Conservation (phyloP, 2,329 filamentous ascomycete species). For the Penicillium janthinellum region DNA sequence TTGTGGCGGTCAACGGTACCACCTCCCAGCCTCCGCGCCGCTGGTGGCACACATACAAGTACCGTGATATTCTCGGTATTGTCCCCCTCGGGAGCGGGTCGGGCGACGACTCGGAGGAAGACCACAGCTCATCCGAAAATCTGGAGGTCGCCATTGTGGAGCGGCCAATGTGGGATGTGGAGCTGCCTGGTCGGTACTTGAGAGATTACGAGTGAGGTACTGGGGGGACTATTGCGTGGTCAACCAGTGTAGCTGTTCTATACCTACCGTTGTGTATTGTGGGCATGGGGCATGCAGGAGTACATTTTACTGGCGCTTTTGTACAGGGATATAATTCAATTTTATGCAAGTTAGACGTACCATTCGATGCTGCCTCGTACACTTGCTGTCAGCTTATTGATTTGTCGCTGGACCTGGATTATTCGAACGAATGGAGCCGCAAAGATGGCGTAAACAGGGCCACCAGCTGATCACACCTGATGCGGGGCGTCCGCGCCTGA, state of each 20-base stretch:
- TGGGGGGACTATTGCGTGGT: slow-evolving; percentile 1
- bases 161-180: slow-evolving; percentile 79
- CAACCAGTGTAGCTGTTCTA: slow-evolving; percentile 8
- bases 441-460: neutral
- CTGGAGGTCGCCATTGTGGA: slow-evolving; percentile 85
- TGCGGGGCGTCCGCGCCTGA: slow-evolving; percentile 12
- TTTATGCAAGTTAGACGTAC: slow-evolving; percentile 16
- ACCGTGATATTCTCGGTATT: slow-evolving; percentile 85
- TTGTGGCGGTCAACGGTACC: slow-evolving; percentile 27
- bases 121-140: slow-evolving; percentile 24
- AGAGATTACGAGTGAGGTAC: slow-evolving; percentile 53
- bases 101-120: slow-evolving; percentile 35
- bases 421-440: neutral
- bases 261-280: slow-evolving; percentile 19
- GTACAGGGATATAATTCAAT: slow-evolving; percentile 21
- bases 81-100: slow-evolving; percentile 53
- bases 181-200: slow-evolving; percentile 72
- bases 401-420: neutral
- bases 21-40: slow-evolving; percentile 33
- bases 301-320: slow-evolving; percentile 25
- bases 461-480: slow-evolving; percentile 15
- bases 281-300: slow-evolving; percentile 22
- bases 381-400: neutral
- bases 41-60: slow-evolving; percentile 86
- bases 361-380: slow-evolving; percentile 1